phyloP scores from a whole-genome alignment of 2,329 filamentous ascomycete species.

The Fusarium ambrosium region DNA sequence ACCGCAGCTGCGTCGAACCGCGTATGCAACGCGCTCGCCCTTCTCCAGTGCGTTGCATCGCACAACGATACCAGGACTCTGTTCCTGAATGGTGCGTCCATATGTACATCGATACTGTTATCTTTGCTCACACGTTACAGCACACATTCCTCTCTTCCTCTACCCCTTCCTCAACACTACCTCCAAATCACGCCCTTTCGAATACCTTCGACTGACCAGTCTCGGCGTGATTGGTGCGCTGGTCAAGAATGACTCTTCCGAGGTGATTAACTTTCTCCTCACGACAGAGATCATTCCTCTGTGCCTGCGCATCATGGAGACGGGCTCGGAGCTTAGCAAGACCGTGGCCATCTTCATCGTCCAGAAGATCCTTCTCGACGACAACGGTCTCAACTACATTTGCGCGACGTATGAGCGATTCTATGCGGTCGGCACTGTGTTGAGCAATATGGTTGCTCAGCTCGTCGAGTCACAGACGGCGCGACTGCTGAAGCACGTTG shows the following conservation, averaged over 20 bases:
- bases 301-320: slow-evolving; percentile 99
- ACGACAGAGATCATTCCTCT: slow-evolving; percentile 99
- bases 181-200: slow-evolving; percentile 96
- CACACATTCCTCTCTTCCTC: slow-evolving; percentile 96
- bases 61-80: slow-evolving; percentile 96
- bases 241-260: slow-evolving; percentile 98
- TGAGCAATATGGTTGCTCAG: slow-evolving; percentile 99
- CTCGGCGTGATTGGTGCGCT: slow-evolving; percentile 96
- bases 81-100: slow-evolving; percentile 85
- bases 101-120: background rate
- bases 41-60: slow-evolving; percentile 96
- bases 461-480: slow-evolving; percentile 98
- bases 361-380: slow-evolving; percentile 97
- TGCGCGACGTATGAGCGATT: slow-evolving; percentile 99
- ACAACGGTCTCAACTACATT: slow-evolving; percentile 97
- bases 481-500: slow-evolving; percentile 94
- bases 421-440: slow-evolving; percentile 95
- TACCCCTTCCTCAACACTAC: slow-evolving; percentile 99
- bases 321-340: slow-evolving; percentile 97
- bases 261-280: slow-evolving; percentile 98
- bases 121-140: slow-evolving; percentile 60
- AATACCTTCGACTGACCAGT: slow-evolving; percentile 95
- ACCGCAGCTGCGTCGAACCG: slow-evolving; percentile 97
- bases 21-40: slow-evolving; percentile 95
- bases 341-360: slow-evolving; percentile 99